Base-by-base conservation (phyloP, 306 rosid genomes). In the Prunus mume region DNA sequence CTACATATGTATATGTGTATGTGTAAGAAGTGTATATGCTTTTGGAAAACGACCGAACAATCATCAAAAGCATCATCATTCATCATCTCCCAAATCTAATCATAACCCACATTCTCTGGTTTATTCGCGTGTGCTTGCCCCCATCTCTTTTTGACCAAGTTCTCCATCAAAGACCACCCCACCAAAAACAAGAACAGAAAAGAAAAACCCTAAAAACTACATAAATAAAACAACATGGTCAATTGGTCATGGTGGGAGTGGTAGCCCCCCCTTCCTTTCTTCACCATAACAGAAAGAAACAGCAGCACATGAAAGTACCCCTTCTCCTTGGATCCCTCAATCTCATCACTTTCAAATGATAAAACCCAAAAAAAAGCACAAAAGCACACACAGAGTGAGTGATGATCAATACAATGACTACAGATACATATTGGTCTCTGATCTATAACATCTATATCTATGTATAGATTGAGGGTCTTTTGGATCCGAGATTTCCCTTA, bases 271-370 rank as follows among this genome's bases (percentile, higher is more conserved):
- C n/a, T 47, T 55, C 61, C 68, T 72, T 57, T 65, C 69, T 73
- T 67, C 71, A 57, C 62, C 68, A 81, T 64, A 76, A 64, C 85
- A 69, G 79, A 80, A 78, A 83, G 30, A 65, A 74, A 49, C 87
- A 81, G 74, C 81, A 75, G 81, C 84, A 84, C 85, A 85, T 83
- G 89, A 88, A 88, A 88, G 90, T 89, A 78, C 51, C 43, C 20
- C 32, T 15, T 69, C 81, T 78, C 83, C 85, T 93, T 76, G 97
- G 95, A 93, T 89, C 97, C 96, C 85, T 80, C 87, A 85, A 87
- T 76, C 85, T 91, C 87, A 85, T 90, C 85, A 82, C 90, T 91
- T 86, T 87, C 93, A 86, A 90, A 89, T 89, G 83, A 91, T 86
- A 85, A 64, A 65, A 64, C 79, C 83, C 47, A 83, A 56, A 87